Conservation (phyloP, 306 rosid genomes). For the Ammopiptanthus mongolicus region DNA sequence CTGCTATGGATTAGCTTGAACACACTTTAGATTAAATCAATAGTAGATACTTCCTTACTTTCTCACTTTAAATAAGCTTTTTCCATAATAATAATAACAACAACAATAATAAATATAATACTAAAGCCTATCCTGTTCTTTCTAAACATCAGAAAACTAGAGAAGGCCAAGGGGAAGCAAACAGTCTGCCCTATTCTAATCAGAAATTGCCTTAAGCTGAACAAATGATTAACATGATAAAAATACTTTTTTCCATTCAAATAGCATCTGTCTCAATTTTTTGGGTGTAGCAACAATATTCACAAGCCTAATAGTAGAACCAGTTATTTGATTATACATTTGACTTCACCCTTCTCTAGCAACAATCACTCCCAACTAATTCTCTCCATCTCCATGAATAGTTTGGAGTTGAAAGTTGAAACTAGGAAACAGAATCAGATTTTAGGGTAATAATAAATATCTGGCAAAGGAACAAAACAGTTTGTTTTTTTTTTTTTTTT, state of each 20-base stretch:
- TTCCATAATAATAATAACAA: neutral
- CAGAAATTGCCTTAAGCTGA: neutral
- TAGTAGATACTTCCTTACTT: no score
- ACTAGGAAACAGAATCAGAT: neutral
- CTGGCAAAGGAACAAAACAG: neutral
- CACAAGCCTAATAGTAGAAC: neutral
- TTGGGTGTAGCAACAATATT: neutral
- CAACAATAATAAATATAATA: no score
- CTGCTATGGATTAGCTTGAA: no score
- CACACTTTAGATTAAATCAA: no score
- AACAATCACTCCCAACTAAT: neutral
- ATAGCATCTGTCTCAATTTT: neutral
- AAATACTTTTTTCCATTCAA: neutral
- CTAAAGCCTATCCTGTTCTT: neutral
- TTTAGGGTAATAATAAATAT: neutral
- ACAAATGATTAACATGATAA: neutral
- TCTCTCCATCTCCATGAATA: neutral
- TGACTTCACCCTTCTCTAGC: slow-evolving; percentile 1
- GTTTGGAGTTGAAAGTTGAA: neutral
- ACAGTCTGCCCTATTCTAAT: neutral
- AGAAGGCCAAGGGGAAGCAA: neutral
- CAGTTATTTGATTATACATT: neutral
- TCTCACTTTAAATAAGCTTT: no score
- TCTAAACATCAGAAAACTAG: neutral
- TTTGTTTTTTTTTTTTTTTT: neutral